A percentile compares a stretch with the other conserved stretches of the same genome.
Evolutionary conservation across 176 grass and related monocot genomes (phyloP).

Genomic region (Tillandsia fasciculata): DNA sequence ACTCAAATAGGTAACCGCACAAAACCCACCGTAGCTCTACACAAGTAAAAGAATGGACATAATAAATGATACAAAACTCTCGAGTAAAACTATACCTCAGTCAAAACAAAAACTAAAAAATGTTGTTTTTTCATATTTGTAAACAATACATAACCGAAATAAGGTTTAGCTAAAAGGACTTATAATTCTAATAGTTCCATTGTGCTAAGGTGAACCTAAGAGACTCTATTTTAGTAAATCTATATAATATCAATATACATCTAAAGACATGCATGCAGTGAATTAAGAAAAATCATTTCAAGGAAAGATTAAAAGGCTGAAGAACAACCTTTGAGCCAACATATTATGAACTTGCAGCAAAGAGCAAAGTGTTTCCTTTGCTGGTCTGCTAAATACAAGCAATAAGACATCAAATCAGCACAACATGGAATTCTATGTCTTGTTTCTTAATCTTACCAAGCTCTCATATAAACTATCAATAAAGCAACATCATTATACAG

Average conservation of each 20-base stretch:
- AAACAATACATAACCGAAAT: neutral
- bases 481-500: no score
- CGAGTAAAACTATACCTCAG: neutral
- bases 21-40: slow-evolving; percentile 96
- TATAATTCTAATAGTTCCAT: neutral
- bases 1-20: slow-evolving; percentile 95
- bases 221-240: neutral
- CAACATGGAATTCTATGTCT: no score
- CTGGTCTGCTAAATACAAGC: no score
- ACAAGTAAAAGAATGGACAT: slow-evolving; percentile 2
- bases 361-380: no score
- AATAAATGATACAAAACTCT: neutral
- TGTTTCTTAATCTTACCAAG: no score
- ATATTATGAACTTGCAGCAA: no score
- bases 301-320: neutral
- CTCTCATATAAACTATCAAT: no score
- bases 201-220: neutral
- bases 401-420: no score
- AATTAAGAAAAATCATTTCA: neutral
- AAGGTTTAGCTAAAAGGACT: neutral
- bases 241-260: neutral
- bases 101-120: neutral
- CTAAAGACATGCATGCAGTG: neutral
- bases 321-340: no score
- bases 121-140: neutral